Evolutionary conservation across 345 rosid genomes (phyloP), one percentile per base, ranked within the genome.

Genomic region (Eucalyptus pauciflora): DNA sequence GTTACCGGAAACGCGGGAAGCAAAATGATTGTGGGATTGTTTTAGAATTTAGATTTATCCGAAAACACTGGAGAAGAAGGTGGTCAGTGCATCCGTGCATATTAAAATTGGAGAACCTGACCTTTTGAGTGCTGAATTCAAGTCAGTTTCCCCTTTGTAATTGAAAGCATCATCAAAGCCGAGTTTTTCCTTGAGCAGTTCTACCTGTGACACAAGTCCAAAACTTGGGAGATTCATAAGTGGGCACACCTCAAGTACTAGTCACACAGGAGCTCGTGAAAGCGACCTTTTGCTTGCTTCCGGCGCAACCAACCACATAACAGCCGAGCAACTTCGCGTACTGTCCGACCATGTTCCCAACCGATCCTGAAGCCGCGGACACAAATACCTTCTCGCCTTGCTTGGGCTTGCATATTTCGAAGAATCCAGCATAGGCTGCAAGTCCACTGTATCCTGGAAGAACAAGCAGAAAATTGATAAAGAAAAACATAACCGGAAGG

Each of bases 121-220:
- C 95, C 90, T 92, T 86, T 88, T 90, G 71, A 94, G 94, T 86
- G 94, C 46, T 31, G 93, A 88, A 80, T 88, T 90, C 49, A 91
- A 86, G 81, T 92, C 93, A 43, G 90, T 88, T 89, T 93, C 92
- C 92, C 93, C 93, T 88, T 89, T 93, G 87, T 92, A 92, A 92
- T 93, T 93, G 91, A 94, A 93, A 50, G 92, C 96, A 90, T 94
- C 92, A 37, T 94, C 93, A 87, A 93, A 94, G 15, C 96, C 94
- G 58, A 94, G 94, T 91, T 92, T 91, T 81, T 91, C 94, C 88
- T 92, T 94, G 1, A 94, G 95, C 91, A 92, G n/a, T 50, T 90
- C 90, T 24, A 91, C 93, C 93, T 94, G 29, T 48, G 76, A 64
- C 76, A 64, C 71, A 6, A 64, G 17, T 29, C 33, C 33, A 29